These are phyloP conservation scores for Evansstolkia leycettana DNA, from an alignment of 495 filamentous ascomycete species.

Conservation along the genomic window DNA sequence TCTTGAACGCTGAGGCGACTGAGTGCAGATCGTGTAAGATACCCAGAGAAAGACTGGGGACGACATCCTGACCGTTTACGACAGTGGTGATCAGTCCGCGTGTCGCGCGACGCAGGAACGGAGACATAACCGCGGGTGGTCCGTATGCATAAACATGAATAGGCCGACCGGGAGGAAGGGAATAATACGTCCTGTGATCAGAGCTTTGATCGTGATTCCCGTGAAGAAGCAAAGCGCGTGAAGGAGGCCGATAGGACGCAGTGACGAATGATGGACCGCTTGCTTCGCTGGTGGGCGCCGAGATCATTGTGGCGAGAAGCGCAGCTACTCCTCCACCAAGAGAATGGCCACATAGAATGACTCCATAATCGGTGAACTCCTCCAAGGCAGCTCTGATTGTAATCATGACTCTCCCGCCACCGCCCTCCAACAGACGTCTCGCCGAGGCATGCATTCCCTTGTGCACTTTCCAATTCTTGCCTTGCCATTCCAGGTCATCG, in stretches of 20 bases:
- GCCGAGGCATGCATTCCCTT: slow-evolving; percentile 78
- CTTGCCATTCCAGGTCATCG: slow-evolving; percentile 56
- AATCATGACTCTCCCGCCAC: slow-evolving; percentile 49
- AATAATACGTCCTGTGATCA: slow-evolving; percentile 16
- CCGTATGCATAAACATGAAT: slow-evolving; percentile 75
- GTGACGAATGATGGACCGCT: slow-evolving; percentile 45
- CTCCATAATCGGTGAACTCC: slow-evolving; percentile 58
- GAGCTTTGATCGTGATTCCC: slow-evolving; percentile 11
- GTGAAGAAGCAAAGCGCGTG: slow-evolving; percentile 29
- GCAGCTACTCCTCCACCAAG: slow-evolving; percentile 66
- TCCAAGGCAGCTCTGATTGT: slow-evolving; percentile 61
- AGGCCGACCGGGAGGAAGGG: slow-evolving; percentile 51
- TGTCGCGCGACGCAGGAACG: slow-evolving; percentile 57
- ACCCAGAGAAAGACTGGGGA: slow-evolving; percentile 62
- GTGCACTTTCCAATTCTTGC: slow-evolving; percentile 59
- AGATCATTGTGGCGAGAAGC: slow-evolving; percentile 61
- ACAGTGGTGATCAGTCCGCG: slow-evolving; percentile 66
- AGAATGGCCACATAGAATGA: slow-evolving; percentile 67
- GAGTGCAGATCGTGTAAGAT: slow-evolving; percentile 66
- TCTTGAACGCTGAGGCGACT: slow-evolving; percentile 58
- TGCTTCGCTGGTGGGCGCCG: slow-evolving; percentile 41
- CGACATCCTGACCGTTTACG: slow-evolving; percentile 60
- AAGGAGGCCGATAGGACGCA: slow-evolving; percentile 18
- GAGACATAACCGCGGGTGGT: slow-evolving; percentile 60
- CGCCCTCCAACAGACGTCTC: slow-evolving; percentile 53